Evolutionary conservation across 2,329 filamentous ascomycete genomes (phyloP).

Genomic region (Neurospora sp.): DNA sequence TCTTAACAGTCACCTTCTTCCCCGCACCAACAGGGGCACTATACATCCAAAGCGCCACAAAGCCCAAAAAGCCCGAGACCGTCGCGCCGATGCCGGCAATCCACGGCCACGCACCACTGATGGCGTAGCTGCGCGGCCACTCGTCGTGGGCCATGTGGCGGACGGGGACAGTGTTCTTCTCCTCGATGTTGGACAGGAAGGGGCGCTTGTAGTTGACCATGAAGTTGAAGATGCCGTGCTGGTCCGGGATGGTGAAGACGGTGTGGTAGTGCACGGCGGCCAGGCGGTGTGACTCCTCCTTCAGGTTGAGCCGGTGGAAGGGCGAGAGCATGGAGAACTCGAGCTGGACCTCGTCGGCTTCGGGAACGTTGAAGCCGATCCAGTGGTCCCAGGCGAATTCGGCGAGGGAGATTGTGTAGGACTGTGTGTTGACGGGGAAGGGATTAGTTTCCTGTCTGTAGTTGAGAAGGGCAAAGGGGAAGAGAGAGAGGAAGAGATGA

Average conservation of each 20-base stretch:
- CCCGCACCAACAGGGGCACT: slow-evolving; percentile 34
- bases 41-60: slow-evolving; percentile 83
- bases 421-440: slow-evolving; percentile 44
- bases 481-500: neutral
- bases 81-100: slow-evolving; percentile 81
- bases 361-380: slow-evolving; percentile 61
- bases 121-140: slow-evolving; percentile 83
- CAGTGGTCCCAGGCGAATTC: slow-evolving; percentile 72
- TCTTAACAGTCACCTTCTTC: slow-evolving; percentile 29
- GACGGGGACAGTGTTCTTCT: slow-evolving; percentile 91
- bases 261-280: slow-evolving; percentile 47
- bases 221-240: slow-evolving; percentile 99
- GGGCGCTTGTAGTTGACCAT: slow-evolving; percentile 93
- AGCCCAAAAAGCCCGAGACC: slow-evolving; percentile 71
- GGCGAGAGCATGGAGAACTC: slow-evolving; percentile 99
- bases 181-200: slow-evolving; percentile 79
- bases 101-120: slow-evolving; percentile 90
- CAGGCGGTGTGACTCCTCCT: slow-evolving; percentile 24
- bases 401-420: slow-evolving; percentile 80
- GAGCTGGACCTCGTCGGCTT: slow-evolving; percentile 71
- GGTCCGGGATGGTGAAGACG: slow-evolving; percentile 79
- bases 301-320: slow-evolving; percentile 78
- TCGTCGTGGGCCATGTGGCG: slow-evolving; percentile 96
- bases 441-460: slow-evolving; percentile 17
- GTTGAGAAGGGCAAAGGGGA: neutral